Percentiles rank a stretch among this genome's conserved stretches.
phyloP scores from a whole-genome alignment of 495 filamentous ascomycete genomes.

The Xylaria cubensis region DNA sequence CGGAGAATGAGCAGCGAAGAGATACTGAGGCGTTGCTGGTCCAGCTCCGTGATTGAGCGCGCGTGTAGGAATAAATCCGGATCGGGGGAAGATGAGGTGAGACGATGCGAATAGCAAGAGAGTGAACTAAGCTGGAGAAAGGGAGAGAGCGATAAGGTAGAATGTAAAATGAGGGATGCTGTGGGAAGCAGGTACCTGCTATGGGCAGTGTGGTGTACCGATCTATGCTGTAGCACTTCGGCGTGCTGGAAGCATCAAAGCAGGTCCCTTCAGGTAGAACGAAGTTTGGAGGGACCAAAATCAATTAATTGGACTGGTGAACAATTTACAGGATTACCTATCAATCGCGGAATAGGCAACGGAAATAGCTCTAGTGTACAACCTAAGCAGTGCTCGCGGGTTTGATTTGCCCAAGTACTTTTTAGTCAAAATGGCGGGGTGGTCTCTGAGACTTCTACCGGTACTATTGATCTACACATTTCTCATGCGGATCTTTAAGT shows the following conservation, averaged over 20 bases:
- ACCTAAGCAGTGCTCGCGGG: neutral
- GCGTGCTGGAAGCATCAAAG: neutral
- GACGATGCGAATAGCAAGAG: conserved; percentile 25
- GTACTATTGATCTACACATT: conserved; percentile 2
- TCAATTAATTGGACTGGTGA: conserved; percentile 11
- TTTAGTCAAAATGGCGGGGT: neutral
- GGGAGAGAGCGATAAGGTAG: conserved; percentile 11
- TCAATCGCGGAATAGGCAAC: conserved; percentile 8
- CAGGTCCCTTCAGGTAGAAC: neutral
- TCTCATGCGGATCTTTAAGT: conserved; percentile 15
- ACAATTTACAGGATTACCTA: conserved; percentile 11
- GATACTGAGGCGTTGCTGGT: conserved; percentile 26
- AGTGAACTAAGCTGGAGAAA: conserved; percentile 16
- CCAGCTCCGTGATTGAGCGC: conserved; percentile 24
- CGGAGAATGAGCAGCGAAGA: conserved; percentile 18
- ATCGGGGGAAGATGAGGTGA: conserved; percentile 22
- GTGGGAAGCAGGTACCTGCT: neutral
- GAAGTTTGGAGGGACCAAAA: neutral
- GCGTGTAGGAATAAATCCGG: conserved; percentile 22
- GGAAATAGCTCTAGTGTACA: neutral
- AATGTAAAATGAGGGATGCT: conserved; percentile 20
- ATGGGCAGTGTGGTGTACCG: neutral
- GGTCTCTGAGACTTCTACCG: neutral
- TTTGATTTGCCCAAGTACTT: neutral
- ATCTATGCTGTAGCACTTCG: conserved; percentile 4